Conservation (phyloP, 495 filamentous ascomycete species). For the Penicillium desertorum region DNA sequence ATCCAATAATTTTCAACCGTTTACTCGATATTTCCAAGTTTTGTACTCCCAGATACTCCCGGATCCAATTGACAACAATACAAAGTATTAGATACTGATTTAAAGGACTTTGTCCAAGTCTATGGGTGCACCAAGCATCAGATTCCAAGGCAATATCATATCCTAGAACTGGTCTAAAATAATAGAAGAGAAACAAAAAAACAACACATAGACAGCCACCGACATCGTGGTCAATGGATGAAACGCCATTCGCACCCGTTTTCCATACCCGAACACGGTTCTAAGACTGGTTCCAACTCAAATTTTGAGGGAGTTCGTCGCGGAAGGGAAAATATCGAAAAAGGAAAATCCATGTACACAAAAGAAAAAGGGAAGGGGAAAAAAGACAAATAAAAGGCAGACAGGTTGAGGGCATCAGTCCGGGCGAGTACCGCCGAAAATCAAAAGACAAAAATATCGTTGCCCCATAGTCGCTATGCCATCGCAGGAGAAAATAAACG, state of each 20-base stretch:
- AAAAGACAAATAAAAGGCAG: constrained; percentile 16
- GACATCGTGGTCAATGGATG: constrained; percentile 38
- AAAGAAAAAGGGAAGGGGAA: constrained; percentile 29
- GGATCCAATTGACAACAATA: neutral
- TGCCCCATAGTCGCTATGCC: constrained; percentile 47
- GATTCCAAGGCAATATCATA: constrained; percentile 26
- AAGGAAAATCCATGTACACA: constrained; percentile 50
- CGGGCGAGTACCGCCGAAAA: constrained; percentile 24
- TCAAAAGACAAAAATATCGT: constrained; percentile 35
- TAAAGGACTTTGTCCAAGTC: neutral
- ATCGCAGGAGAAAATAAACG: constrained; percentile 38
- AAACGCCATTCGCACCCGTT: constrained; percentile 54
- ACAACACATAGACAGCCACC: constrained; percentile 39
- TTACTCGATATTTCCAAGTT: neutral
- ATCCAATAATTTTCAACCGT: neutral
- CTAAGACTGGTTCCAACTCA: constrained; percentile 46
- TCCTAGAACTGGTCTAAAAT: constrained; percentile 32
- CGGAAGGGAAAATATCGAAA: constrained; percentile 43
- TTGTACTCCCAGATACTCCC: neutral
- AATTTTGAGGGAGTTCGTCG: constrained; percentile 30
- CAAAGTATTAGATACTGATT: neutral
- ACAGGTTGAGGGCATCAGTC: constrained; percentile 27
- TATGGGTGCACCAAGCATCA: constrained; percentile 4
- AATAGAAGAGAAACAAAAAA: constrained; percentile 20
- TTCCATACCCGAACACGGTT: constrained; percentile 52